A percentile compares a stretch with the other conserved stretches of the same genome.
Evolutionary conservation across 768 basidiomycete species (phyloP).

Genomic region (Suillus plorans): DNA sequence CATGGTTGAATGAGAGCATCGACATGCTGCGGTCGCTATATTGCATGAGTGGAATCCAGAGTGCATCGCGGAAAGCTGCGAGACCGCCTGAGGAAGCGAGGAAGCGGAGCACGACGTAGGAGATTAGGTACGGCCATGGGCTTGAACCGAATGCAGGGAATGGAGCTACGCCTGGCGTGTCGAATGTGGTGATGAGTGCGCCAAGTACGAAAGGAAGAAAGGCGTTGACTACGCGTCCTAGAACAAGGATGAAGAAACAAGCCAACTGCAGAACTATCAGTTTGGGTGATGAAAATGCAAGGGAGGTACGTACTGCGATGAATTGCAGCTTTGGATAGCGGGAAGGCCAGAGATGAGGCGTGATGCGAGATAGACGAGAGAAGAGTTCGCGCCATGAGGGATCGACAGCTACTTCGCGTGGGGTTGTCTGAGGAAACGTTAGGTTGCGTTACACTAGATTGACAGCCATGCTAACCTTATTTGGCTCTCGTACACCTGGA

Average conservation of each 20-base stretch:
- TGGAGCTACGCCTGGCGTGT: constrained; percentile 14
- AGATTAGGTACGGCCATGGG: constrained; percentile 68
- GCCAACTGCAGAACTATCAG: constrained; percentile 40
- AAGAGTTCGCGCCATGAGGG: constrained; percentile 73
- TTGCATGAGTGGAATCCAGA: constrained; percentile 91
- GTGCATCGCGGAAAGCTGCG: constrained; percentile 60
- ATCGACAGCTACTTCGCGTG: constrained; percentile 57
- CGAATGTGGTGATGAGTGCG: constrained; percentile 27
- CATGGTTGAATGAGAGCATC: constrained; percentile 74
- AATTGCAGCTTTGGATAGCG: constrained; percentile 65
- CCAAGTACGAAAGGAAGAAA: constrained; percentile 72
- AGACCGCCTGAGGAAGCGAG: constrained; percentile 78
- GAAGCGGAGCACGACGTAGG: constrained; percentile 70
- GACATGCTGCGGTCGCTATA: constrained; percentile 70
- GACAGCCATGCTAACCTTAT: background rate
- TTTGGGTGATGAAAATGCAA: constrained; percentile 34
- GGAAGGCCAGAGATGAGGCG: constrained; percentile 85
- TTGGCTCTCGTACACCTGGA: constrained; percentile 21
- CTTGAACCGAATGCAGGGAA: constrained; percentile 34
- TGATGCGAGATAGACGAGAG: constrained; percentile 60
- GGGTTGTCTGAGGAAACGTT: constrained; percentile 15
- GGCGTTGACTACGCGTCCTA: constrained; percentile 77
- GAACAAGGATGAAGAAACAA: constrained; percentile 67
- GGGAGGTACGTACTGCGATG: constrained; percentile 38
- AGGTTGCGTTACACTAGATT: background rate